Conservation (phyloP, 1,284 basidiomycete genomes). For the Rhodotorula sp. region DNA sequence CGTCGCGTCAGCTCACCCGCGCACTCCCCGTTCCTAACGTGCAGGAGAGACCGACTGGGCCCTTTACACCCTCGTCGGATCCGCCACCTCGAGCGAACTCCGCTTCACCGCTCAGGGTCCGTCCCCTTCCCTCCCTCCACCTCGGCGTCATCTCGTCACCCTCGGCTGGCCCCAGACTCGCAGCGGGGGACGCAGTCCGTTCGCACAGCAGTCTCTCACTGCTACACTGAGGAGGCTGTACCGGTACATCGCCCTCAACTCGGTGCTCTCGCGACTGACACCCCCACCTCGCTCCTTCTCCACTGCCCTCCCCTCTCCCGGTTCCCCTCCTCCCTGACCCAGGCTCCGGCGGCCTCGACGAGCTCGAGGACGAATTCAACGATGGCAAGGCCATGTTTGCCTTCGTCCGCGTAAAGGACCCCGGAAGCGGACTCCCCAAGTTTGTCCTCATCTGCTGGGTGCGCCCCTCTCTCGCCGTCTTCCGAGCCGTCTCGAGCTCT, state of each 20-base stretch:
- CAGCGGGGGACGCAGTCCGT: too few species aligned
- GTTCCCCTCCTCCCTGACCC: background rate
- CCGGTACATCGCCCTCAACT: background rate
- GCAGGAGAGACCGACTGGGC: slow-evolving; percentile 35
- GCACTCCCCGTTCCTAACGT: background rate
- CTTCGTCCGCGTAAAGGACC: slow-evolving; percentile 83
- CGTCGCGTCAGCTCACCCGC: background rate
- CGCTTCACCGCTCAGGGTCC: slow-evolving; percentile 26
- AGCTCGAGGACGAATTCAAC: slow-evolving; percentile 89
- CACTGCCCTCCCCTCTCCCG: background rate
- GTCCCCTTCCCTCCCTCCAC: background rate
- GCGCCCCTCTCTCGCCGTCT: slow-evolving; percentile 1
- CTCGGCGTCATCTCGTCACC: background rate
- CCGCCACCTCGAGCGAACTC: slow-evolving; percentile 36
- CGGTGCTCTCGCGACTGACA: background rate
- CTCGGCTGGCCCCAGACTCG: too few species aligned
- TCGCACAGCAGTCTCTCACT: too few species aligned
- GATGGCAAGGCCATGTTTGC: slow-evolving; percentile 80
- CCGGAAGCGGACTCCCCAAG: slow-evolving; percentile 86
- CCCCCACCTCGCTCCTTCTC: background rate
- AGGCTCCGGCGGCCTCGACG: slow-evolving; percentile 82
- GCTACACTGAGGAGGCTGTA: too few species aligned
- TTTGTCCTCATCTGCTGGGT: slow-evolving; percentile 71
- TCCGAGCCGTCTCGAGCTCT: background rate
- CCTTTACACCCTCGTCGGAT: slow-evolving; percentile 39